phyloP scores from a whole-genome alignment of 169 alveolate genomes.

The Plasmodium coatneyi region DNA sequence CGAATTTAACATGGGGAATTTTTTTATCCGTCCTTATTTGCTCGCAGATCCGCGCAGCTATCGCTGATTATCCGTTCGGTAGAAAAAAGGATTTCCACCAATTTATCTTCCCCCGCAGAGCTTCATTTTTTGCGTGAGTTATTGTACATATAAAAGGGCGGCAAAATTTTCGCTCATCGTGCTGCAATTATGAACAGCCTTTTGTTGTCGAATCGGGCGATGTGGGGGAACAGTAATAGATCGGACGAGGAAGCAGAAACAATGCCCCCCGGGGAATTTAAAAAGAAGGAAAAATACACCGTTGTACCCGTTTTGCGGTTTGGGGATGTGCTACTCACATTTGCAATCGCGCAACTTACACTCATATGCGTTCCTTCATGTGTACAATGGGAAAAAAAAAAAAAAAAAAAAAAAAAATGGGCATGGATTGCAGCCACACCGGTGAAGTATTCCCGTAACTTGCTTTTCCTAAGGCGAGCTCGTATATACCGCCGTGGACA shows the following conservation, averaged over 20 bases:
- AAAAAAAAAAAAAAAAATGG: not conserved
- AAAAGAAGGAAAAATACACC: not conserved
- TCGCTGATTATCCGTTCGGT: not conserved
- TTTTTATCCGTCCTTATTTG: not conserved
- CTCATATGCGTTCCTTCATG: not conserved
- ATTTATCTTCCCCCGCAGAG: not conserved
- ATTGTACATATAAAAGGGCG: not conserved
- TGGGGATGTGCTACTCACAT: not conserved
- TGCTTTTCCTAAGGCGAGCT: not conserved
- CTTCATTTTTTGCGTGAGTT: not conserved
- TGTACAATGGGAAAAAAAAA: not conserved
- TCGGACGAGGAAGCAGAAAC: not conserved
- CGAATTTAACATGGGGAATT: not conserved
- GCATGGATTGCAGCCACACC: not conserved
- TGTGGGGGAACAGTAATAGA: not conserved
- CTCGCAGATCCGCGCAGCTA: not conserved
- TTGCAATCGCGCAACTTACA: not conserved
- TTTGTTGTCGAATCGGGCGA: not conserved
- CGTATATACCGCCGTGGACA: not conserved
- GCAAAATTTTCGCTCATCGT: not conserved
- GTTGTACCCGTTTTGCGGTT: not conserved
- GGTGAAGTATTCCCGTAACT: not conserved
- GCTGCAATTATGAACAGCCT: not conserved
- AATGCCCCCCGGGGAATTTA: not conserved
- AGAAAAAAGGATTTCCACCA: not conserved